Conservation (phyloP, 2,329 filamentous ascomycete species). For the Exophiala sideris region DNA sequence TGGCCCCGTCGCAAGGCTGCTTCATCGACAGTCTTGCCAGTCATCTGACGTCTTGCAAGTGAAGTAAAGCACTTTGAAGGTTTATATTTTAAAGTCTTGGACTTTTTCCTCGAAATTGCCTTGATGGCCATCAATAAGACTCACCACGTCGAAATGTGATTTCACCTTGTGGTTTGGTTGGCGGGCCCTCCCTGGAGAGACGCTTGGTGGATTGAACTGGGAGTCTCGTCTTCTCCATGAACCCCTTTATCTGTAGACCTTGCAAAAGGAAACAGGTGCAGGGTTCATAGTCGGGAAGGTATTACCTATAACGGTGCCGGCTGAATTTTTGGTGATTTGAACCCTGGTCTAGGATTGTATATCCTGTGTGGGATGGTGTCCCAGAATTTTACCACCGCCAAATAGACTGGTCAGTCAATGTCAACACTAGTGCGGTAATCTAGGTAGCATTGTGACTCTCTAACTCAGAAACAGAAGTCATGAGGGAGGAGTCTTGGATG, state of each 20-base stretch:
- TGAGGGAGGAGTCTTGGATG: too few species aligned
- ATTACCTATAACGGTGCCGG: neutral
- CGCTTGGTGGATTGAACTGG: neutral
- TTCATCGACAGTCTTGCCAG: neutral
- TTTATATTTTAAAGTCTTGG: neutral
- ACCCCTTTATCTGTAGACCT: neutral
- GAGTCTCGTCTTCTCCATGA: neutral
- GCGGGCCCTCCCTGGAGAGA: neutral
- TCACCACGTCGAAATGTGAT: neutral
- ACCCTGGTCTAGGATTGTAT: neutral
- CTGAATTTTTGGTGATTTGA: too few species aligned
- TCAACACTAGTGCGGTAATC: too few species aligned
- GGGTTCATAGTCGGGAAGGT: neutral
- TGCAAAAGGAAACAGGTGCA: neutral
- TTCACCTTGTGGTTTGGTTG: neutral
- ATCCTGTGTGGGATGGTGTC: neutral
- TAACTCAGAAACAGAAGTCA: too few species aligned
- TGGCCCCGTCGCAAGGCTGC: too few species aligned
- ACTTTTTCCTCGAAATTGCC: neutral
- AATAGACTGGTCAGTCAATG: too few species aligned
- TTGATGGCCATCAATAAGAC: neutral
- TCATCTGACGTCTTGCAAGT: neutral
- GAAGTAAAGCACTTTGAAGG: neutral
- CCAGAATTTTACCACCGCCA: neutral
- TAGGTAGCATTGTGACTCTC: too few species aligned